Conservation (phyloP, 768 basidiomycete genomes). For the Pleurotus platypus region DNA sequence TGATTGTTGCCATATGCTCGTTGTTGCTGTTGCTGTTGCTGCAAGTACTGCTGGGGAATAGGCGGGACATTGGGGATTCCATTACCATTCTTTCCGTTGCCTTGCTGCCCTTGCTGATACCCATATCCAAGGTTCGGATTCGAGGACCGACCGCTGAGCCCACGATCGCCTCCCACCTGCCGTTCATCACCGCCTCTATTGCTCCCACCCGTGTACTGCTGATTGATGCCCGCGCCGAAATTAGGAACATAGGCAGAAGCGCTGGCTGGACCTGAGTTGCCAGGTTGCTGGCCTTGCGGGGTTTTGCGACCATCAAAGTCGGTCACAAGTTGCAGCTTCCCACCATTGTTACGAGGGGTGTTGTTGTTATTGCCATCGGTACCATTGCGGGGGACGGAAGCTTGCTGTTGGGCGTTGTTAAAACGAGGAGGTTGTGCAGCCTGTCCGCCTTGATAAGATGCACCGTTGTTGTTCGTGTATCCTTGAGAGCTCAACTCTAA, state of each 20-base stretch:
- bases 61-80: conserved; percentile 64
- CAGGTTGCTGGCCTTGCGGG: conserved; percentile 34
- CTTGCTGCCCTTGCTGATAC: conserved; percentile 47
- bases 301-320: conserved; percentile 70
- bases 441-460: conserved; percentile 41
- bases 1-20: conserved; percentile 1
- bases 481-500: conserved; percentile 55
- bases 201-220: conserved; percentile 31
- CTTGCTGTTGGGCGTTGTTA: conserved; percentile 46
- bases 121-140: conserved; percentile 68
- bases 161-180: conserved; percentile 38
- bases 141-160: conserved; percentile 52
- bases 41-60: conserved; percentile 72
- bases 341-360: conserved; percentile 25
- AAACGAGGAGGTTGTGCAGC: conserved; percentile 68
- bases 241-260: conserved; percentile 38
- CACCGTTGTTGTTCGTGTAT: conserved; percentile 19
- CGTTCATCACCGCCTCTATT: conserved; percentile 19
- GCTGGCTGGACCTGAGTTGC: conserved; percentile 43
- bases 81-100: conserved; percentile 26
- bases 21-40: conserved; percentile 47
- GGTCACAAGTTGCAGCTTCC: conserved; percentile 53
- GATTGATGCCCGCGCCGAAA: conserved; percentile 21
- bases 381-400: conserved; percentile 31
- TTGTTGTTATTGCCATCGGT: conserved; percentile 29